A percentile compares a stretch with the other conserved stretches of the same genome.
Conservation (phyloP, 1,284 basidiomycete species). For the Fomitopsis betulina region DNA sequence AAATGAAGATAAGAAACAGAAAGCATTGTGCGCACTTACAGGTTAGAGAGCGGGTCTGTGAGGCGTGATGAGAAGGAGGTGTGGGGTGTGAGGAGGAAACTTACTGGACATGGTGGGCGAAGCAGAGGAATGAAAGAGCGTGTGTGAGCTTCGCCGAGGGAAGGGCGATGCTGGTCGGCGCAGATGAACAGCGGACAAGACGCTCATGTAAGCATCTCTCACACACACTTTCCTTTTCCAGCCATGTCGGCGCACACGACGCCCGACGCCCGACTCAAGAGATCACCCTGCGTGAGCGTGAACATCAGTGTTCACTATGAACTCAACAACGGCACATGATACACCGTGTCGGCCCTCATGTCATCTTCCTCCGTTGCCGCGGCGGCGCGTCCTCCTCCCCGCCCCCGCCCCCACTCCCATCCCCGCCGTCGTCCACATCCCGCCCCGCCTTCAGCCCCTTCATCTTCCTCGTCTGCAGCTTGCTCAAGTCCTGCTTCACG, state of each 20-base stretch:
- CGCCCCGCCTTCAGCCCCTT: conserved; percentile 70
- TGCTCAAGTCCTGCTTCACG: conserved; percentile 83
- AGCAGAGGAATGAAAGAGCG: neutral
- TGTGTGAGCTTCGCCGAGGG: neutral
- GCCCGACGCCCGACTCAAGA: too few species aligned
- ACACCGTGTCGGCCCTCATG: neutral
- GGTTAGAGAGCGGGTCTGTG: neutral
- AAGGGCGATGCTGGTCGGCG: neutral
- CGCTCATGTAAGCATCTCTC: conserved; percentile 1
- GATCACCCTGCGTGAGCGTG: neutral
- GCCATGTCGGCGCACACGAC: neutral
- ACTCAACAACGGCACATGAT: neutral
- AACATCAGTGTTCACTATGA: too few species aligned
- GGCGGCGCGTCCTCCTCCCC: conserved; percentile 11
- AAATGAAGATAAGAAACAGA: neutral
- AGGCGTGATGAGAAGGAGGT: neutral
- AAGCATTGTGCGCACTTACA: neutral
- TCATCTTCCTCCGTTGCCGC: conserved; percentile 15
- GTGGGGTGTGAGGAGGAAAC: neutral
- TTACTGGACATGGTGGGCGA: neutral
- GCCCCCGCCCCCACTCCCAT: conserved; percentile 12
- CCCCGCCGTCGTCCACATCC: conserved; percentile 20
- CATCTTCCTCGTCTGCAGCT: conserved; percentile 90
- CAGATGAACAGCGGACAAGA: neutral
- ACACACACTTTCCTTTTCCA: neutral